A percentile compares a stretch with the other conserved stretches of the same genome.
These are phyloP conservation scores for Boletus tomentosulus DNA, from an alignment of 768 basidiomycete genomes.

Conservation along the genomic window DNA sequence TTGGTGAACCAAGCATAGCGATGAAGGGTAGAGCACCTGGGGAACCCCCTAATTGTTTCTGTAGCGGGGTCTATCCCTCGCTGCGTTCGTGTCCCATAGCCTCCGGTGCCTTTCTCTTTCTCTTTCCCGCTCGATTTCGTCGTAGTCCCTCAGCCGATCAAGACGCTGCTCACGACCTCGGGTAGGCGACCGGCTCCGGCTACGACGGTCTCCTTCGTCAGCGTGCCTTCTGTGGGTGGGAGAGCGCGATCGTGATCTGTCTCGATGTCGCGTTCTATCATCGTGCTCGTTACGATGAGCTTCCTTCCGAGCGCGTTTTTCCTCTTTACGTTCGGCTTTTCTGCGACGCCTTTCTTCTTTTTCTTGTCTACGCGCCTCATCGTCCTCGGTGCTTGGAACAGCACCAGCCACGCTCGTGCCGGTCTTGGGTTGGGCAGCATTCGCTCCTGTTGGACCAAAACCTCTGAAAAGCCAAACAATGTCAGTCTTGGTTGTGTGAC, in stretches of 20 bases:
- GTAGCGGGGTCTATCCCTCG: constrained; percentile 34
- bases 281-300: constrained; percentile 35
- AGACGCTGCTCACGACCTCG: constrained; percentile 18
- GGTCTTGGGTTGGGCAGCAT: constrained; percentile 20
- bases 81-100: constrained; percentile 47
- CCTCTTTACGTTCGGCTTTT: constrained; percentile 56
- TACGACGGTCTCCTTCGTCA: constrained; percentile 24
- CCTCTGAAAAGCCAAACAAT: constrained; percentile 47
- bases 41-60: constrained; percentile 16
- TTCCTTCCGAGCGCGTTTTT: constrained; percentile 55
- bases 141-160: constrained; percentile 23
- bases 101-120: constrained; percentile 44
- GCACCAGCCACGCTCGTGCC: constrained; percentile 12
- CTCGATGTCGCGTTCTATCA: constrained; percentile 19
- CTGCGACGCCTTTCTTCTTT: constrained; percentile 50
- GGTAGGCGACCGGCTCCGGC: constrained; percentile 32
- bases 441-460: constrained; percentile 54
- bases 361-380: constrained; percentile 30
- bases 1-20: constrained; percentile 4
- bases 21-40: neutral
- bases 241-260: constrained; percentile 36
- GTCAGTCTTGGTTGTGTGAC: constrained; percentile 2
- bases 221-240: constrained; percentile 19
- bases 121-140: constrained; percentile 23
- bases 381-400: constrained; percentile 25